Conservation (phyloP, 164 flowering plant genomes). For the Malania oleifera region DNA sequence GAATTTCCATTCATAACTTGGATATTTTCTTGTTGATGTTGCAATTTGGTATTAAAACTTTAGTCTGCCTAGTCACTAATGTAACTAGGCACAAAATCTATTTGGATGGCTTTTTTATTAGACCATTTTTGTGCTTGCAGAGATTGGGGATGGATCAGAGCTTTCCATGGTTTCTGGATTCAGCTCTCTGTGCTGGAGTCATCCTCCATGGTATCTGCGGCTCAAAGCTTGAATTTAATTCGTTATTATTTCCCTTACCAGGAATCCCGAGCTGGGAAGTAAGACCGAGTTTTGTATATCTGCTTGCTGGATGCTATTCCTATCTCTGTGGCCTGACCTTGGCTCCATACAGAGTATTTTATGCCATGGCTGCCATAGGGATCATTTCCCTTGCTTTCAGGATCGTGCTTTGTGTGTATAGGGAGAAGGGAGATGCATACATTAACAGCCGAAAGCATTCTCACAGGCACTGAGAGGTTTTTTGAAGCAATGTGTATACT, state of each 20-base stretch:
- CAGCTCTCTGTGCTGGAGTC: constrained; percentile 63
- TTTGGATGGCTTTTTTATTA: neutral
- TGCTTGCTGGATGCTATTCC: constrained; percentile 64
- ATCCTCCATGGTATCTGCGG: constrained; percentile 69
- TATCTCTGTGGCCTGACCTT: constrained; percentile 59
- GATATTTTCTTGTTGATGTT: no score
- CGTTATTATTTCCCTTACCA: constrained; percentile 39
- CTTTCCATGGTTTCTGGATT: constrained; percentile 77
- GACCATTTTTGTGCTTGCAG: constrained; percentile 40
- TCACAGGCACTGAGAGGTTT: constrained; percentile 53
- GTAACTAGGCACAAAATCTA: no score
- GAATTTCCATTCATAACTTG: no score
- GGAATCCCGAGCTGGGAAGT: constrained; percentile 36
- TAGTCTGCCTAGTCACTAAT: neutral
- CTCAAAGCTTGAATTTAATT: constrained; percentile 53
- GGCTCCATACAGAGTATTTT: constrained; percentile 73
- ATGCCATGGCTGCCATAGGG: constrained; percentile 80
- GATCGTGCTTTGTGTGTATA: constrained; percentile 39
- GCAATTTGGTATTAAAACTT: neutral
- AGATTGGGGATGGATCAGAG: constrained; percentile 59
- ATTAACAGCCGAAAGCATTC: constrained; percentile 63
- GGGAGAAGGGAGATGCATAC: constrained; percentile 45
- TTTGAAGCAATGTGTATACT: neutral
- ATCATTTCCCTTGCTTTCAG: constrained; percentile 40
- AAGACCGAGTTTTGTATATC: constrained; percentile 52